Percentiles rank a stretch among this genome's conserved stretches.
These are phyloP conservation scores for Penicillium canescens DNA, from an alignment of 495 filamentous ascomycete species.

Conservation along the genomic window DNA sequence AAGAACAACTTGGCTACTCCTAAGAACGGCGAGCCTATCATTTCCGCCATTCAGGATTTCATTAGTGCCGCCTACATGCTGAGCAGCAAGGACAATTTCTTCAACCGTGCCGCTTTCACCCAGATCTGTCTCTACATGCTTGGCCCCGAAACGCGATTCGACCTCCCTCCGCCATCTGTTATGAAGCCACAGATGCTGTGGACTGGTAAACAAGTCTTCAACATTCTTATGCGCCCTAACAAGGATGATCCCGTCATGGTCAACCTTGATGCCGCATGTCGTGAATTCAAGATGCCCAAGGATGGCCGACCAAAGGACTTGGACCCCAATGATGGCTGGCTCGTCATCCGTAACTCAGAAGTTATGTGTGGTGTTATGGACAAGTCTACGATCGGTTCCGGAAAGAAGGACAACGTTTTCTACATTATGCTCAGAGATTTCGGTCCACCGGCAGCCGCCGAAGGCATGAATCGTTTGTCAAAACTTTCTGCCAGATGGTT, in stretches of 20 bases:
- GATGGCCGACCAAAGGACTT: conserved; percentile 63
- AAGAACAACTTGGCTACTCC: conserved; percentile 94
- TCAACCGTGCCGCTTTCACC: conserved; percentile 78
- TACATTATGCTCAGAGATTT: conserved; percentile 95
- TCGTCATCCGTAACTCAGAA: conserved; percentile 93
- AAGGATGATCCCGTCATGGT: conserved; percentile 75
- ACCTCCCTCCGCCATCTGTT: conserved; percentile 83
- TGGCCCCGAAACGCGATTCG: conserved; percentile 73
- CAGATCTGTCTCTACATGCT: conserved; percentile 95
- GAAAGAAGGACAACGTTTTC: conserved; percentile 97
- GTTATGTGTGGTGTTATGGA: conserved; percentile 99
- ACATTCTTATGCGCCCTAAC: conserved; percentile 91
- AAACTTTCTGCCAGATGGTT: conserved; percentile 88
- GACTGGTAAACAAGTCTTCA: conserved; percentile 98
- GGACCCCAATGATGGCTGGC: conserved; percentile 79
- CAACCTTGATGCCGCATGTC: conserved; percentile 91
- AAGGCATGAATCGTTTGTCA: conserved; percentile 91
- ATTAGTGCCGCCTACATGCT: conserved; percentile 92
- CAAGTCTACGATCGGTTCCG: conserved; percentile 90
- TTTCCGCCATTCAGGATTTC: conserved; percentile 97
- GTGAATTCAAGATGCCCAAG: conserved; percentile 65
- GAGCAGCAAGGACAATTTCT: conserved; percentile 92
- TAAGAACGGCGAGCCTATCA: conserved; percentile 97
- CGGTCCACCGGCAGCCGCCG: conserved; percentile 82
- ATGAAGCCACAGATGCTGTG: conserved; percentile 85